Base-by-base conservation (phyloP, 2,329 filamentous ascomycete species). In the Penicillium thymicola region DNA sequence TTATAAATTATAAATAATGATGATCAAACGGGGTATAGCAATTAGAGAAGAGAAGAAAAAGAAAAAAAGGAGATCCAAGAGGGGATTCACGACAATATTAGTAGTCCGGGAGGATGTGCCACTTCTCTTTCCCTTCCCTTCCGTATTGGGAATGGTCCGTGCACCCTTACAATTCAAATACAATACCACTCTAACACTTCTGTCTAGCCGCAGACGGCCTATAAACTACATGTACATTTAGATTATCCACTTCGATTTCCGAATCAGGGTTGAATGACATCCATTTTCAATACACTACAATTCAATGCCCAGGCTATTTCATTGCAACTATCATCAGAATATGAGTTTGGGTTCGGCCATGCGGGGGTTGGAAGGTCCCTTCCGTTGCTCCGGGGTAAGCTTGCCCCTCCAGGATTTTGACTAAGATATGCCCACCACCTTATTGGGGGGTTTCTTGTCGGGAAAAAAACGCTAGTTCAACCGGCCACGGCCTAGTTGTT, bases 381-480 rank as follows among this genome's bases (percentile, higher is more conserved):
- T 72, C 70, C 70, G 69, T 71, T 72, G 64, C 69, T 66, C 70
- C 70, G 70, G 70, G 64, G 49, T 66, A 67, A 71, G 54, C 56
- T 62, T 62, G 38, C 51, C 51, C 51, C 51, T 53, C 54, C 42
- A 46, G 14, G 40, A 48, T 41, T 13, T 54, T 50, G 45, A 38
- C 52, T 55, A 46, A 46, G 28, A 41, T 52, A 21, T 27, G 13
- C 5, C 18, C 13, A 40, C 16, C 40, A 51, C 23, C 36, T 41
- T 14, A 55, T 51, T 55, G 53, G 48, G 34, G 41, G 18, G 9
- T 25, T 34, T 27, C 4, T 21, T 21, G 28, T 45, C 38, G 49
- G 40, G 16, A 44, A 44, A 28, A 28, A 28, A 44, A 51, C 28
- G 40, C 38, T 44, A 44, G 27, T 25, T 34, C 11, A 40, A 54